These are phyloP conservation scores for Nadsonia starkeyi-henricii DNA, from an alignment of 1,139 yeast species.

Conservation along the genomic window DNA sequence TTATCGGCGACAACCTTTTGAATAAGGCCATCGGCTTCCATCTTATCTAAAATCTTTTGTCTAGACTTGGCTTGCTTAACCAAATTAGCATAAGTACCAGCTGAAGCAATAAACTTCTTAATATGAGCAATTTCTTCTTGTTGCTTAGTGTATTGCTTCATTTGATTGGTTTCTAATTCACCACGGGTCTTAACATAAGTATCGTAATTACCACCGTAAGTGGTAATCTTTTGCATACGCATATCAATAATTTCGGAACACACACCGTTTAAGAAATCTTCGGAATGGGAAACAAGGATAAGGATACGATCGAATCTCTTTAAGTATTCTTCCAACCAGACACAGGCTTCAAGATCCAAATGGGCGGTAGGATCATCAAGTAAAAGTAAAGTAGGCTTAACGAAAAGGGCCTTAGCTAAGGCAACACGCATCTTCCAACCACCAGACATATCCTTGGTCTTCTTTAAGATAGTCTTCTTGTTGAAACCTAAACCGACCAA, in stretches of 20 bases:
- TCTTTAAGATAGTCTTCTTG: slow-evolving; percentile 65
- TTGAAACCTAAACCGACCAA: slow-evolving; percentile 96
- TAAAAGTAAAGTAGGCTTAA: slow-evolving; percentile 44
- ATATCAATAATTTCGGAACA: slow-evolving; percentile 97
- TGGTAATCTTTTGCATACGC: slow-evolving; percentile 59
- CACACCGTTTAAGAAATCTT: slow-evolving; percentile 98
- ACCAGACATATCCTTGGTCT: slow-evolving; percentile 98
- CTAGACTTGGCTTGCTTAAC: slow-evolving; percentile 98
- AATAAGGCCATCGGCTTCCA: slow-evolving; percentile 98
- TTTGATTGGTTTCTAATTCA: slow-evolving; percentile 93
- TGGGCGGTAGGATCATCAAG: slow-evolving; percentile 98
- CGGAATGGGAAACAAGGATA: slow-evolving; percentile 93
- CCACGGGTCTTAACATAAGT: slow-evolving; percentile 87
- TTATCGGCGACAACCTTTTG: slow-evolving; percentile 86
- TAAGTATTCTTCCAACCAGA: slow-evolving; percentile 97
- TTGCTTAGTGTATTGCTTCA: slow-evolving; percentile 93
- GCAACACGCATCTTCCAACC: slow-evolving; percentile 95
- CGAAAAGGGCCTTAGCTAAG: slow-evolving; percentile 69
- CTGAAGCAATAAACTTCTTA: slow-evolving; percentile 96
- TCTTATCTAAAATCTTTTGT: slow-evolving; percentile 97
- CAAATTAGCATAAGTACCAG: slow-evolving; percentile 98
- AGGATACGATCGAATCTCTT: slow-evolving; percentile 88
- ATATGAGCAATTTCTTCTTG: slow-evolving; percentile 98
- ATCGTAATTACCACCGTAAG: slow-evolving; percentile 98
- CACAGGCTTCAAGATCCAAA: slow-evolving; percentile 98